phyloP scores from a whole-genome alignment of 345 rosid species.

The Salix purpurea region DNA sequence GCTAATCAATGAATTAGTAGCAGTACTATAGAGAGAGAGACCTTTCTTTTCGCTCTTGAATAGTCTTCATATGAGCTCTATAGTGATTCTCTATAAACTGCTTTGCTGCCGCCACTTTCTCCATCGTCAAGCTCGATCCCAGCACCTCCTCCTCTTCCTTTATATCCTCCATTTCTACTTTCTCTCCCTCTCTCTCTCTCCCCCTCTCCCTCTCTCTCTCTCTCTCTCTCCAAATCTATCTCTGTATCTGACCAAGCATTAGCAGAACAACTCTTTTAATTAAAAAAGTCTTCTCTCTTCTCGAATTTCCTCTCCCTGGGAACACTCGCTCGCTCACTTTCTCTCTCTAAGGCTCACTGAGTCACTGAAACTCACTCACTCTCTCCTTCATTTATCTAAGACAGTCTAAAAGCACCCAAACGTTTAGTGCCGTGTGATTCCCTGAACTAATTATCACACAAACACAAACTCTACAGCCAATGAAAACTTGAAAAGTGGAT shows the following conservation, averaged over 20 bases:
- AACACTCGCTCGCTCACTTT: not conserved
- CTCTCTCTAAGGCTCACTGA: slow-evolving; percentile 18
- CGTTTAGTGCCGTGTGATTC: not conserved
- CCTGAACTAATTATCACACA: not conserved
- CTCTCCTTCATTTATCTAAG: slow-evolving; percentile 31
- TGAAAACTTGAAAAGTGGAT: not conserved
- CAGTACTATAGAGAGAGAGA: slow-evolving; percentile 10
- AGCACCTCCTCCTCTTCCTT: slow-evolving; percentile 59
- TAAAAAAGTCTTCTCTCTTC: not conserved
- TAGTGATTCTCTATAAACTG: slow-evolving; percentile 98
- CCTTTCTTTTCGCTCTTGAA: slow-evolving; percentile 92
- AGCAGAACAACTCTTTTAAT: not conserved
- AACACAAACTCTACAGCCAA: not conserved
- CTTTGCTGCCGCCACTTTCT: slow-evolving; percentile 96
- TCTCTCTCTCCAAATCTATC: slow-evolving; percentile 7
- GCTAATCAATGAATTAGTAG: not conserved
- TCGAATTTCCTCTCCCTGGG: slow-evolving; percentile 12
- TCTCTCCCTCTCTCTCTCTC: slow-evolving; percentile 29
- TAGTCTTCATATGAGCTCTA: slow-evolving; percentile 82
- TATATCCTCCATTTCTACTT: slow-evolving; percentile 43
- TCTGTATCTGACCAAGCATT: not conserved
- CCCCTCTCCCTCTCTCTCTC: slow-evolving; percentile 6
- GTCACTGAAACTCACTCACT: slow-evolving; percentile 8
- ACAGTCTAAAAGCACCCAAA: slow-evolving; percentile 1
- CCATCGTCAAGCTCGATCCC: slow-evolving; percentile 95